Conservation (phyloP, 805 yeast species). For the Myxozyma monticola region DNA sequence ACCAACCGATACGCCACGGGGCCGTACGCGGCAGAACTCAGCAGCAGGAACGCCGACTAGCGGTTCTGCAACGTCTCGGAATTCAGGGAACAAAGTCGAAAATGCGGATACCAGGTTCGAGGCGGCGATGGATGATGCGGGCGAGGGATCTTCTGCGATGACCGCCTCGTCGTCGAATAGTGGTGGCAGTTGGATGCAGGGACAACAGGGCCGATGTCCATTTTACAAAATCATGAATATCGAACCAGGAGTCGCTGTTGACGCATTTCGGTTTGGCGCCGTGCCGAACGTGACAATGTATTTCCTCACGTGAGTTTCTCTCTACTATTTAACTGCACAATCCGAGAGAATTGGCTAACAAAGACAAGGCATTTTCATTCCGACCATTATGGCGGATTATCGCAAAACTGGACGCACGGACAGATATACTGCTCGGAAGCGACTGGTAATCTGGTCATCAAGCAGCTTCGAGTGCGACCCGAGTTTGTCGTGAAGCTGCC, state of each 20-base stretch:
- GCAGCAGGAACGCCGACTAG: too few species aligned
- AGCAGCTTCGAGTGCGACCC: slow-evolving; percentile 56
- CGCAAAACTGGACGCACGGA: slow-evolving; percentile 74
- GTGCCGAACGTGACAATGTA: slow-evolving; percentile 37
- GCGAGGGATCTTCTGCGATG: neutral
- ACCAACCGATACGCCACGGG: too few species aligned
- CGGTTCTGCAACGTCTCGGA: too few species aligned
- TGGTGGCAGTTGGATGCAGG: too few species aligned
- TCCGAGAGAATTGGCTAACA: neutral
- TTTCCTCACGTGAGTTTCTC: slow-evolving; percentile 37
- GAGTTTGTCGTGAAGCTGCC: slow-evolving; percentile 46
- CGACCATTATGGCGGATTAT: slow-evolving; percentile 89
- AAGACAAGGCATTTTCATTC: slow-evolving; percentile 74
- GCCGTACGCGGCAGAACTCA: too few species aligned
- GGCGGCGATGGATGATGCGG: neutral
- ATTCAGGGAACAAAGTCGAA: too few species aligned
- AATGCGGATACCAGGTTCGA: too few species aligned
- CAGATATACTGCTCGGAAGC: slow-evolving; percentile 69
- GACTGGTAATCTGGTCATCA: slow-evolving; percentile 58
- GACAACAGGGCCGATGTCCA: slow-evolving; percentile 30
- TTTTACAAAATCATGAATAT: slow-evolving; percentile 39
- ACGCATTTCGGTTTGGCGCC: slow-evolving; percentile 42
- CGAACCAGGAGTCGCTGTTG: slow-evolving; percentile 40
- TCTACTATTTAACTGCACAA: slow-evolving; percentile 35
- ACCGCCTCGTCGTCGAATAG: too few species aligned